Conservation (phyloP, 1,284 basidiomycete species). For the Taiwanofungus camphoratus region DNA sequence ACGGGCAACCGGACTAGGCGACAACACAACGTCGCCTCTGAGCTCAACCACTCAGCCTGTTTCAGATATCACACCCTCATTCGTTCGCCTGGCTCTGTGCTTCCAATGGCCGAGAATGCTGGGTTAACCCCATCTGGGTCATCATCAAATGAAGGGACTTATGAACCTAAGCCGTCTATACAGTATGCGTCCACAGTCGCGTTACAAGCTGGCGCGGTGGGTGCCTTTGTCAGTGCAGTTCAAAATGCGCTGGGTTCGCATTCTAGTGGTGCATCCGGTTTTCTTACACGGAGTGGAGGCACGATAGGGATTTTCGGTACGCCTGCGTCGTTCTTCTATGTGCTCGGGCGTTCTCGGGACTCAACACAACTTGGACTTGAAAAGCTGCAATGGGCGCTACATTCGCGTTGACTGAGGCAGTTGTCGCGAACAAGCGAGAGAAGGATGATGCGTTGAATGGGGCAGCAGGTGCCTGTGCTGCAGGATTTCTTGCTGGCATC, state of each 20-base stretch:
- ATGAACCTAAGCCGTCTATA: slow-evolving; percentile 54
- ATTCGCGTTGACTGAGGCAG: slow-evolving; percentile 79
- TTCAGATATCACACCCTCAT: background rate
- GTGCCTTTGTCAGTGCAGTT: slow-evolving; percentile 73
- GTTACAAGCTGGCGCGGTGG: slow-evolving; percentile 68
- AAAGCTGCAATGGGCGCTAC: slow-evolving; percentile 88
- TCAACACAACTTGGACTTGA: slow-evolving; percentile 1
- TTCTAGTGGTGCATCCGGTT: slow-evolving; percentile 81
- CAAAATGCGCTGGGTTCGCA: slow-evolving; percentile 84
- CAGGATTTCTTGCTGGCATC: slow-evolving; percentile 86
- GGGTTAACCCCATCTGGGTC: slow-evolving; percentile 11
- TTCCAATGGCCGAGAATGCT: slow-evolving; percentile 23
- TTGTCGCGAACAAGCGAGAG: slow-evolving; percentile 77
- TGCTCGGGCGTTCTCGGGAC: slow-evolving; percentile 11
- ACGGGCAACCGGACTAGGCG: slow-evolving; percentile 1
- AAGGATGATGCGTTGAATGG: slow-evolving; percentile 83
- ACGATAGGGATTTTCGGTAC: slow-evolving; percentile 81
- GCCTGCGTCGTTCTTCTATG: slow-evolving; percentile 19
- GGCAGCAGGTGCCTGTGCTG: slow-evolving; percentile 86
- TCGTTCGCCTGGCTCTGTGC: slow-evolving; percentile 12
- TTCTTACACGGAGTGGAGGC: slow-evolving; percentile 74
- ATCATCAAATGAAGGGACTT: slow-evolving; percentile 26
- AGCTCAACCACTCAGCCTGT: background rate
- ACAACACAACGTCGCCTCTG: background rate
- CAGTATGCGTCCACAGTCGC: slow-evolving; percentile 58